Conservation (phyloP, 768 basidiomycete genomes). For the Kwoniella bestiolae region DNA sequence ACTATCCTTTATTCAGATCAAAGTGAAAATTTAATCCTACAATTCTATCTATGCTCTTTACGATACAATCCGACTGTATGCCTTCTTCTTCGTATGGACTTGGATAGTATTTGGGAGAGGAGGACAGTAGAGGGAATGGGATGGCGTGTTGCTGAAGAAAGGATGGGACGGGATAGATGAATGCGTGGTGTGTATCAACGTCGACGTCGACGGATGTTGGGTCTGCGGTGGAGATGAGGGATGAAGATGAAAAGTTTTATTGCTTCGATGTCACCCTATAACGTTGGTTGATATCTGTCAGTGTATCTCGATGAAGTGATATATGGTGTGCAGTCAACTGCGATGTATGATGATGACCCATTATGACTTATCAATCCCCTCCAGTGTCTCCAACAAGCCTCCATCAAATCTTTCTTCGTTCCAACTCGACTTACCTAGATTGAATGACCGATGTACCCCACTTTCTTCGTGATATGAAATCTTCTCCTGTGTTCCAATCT, state of each 20-base stretch:
- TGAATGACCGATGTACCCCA: background rate
- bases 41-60: background rate
- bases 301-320: too few relatives aligned
- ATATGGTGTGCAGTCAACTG: background rate
- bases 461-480: too few relatives aligned
- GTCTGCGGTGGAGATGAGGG: too few relatives aligned
- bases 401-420: background rate
- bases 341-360: background rate
- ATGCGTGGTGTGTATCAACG: constrained; percentile 2
- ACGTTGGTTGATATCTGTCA: background rate
- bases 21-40: background rate
- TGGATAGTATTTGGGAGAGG: background rate
- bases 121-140: background rate
- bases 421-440: background rate
- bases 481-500: too few relatives aligned
- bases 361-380: background rate
- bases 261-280: background rate
- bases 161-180: background rate
- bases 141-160: background rate
- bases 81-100: background rate
- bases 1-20: constrained; percentile 5
- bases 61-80: background rate
- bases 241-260: background rate
- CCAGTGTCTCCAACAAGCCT: background rate
- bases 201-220: background rate